Conservation (phyloP, 495 filamentous ascomycete genomes). For the Aspergillus funiculosus region DNA sequence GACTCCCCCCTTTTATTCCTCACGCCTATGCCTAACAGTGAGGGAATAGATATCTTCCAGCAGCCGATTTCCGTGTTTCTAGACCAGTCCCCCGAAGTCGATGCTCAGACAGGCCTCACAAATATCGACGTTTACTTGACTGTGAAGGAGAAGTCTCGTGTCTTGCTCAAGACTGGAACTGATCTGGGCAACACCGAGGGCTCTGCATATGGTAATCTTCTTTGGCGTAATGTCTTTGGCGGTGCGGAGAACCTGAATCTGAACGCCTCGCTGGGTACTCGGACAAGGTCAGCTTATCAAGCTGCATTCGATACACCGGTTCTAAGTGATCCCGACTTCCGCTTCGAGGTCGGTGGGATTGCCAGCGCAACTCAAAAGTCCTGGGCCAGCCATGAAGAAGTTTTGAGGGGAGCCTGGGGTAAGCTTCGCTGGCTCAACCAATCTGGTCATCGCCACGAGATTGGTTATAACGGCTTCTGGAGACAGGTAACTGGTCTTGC, state of each 20-base stretch:
- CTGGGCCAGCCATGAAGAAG: slow-evolving; percentile 91
- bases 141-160: slow-evolving; percentile 69
- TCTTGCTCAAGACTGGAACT: slow-evolving; percentile 84
- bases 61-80: slow-evolving; percentile 74
- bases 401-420: slow-evolving; percentile 69
- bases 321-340: slow-evolving; percentile 71
- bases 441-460: slow-evolving; percentile 60
- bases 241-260: slow-evolving; percentile 85
- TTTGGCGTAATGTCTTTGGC: slow-evolving; percentile 87
- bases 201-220: slow-evolving; percentile 76
- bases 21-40: slow-evolving; percentile 14
- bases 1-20: not conserved
- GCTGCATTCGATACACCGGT: slow-evolving; percentile 76
- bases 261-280: slow-evolving; percentile 79
- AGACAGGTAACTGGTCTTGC: slow-evolving; percentile 77
- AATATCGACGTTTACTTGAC: slow-evolving; percentile 73
- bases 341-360: slow-evolving; percentile 67
- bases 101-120: slow-evolving; percentile 50
- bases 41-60: slow-evolving; percentile 70
- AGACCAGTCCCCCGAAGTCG: slow-evolving; percentile 59
- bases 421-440: slow-evolving; percentile 65
- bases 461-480: slow-evolving; percentile 78
- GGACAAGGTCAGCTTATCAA: slow-evolving; percentile 84
- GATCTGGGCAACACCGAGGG: slow-evolving; percentile 89
- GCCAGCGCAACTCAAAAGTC: slow-evolving; percentile 76